A percentile compares a stretch with the other conserved stretches of the same genome.
phyloP scores from a whole-genome alignment of 208 protist species.

The Trypanosoma lewisi region DNA sequence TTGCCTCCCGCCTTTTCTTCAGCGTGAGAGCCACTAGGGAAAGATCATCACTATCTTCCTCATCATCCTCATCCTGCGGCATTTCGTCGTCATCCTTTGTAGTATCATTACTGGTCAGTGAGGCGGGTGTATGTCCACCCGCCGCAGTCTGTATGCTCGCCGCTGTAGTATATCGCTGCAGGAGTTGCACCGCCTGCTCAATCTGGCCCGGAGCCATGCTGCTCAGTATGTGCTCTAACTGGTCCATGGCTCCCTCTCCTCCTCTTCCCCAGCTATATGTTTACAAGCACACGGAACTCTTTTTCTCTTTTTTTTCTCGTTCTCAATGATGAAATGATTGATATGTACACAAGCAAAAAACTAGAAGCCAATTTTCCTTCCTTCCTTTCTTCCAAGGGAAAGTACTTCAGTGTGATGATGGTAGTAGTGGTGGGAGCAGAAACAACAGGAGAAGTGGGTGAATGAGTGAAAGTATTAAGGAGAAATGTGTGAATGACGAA shows the following conservation, averaged over 20 bases:
- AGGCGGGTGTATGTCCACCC: background rate
- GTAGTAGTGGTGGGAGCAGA: too few species aligned
- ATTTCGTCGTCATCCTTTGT: background rate
- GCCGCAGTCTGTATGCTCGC: background rate
- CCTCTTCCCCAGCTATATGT: background rate
- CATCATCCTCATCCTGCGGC: background rate
- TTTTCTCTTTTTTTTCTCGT: constrained; percentile 20
- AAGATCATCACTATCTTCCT: background rate
- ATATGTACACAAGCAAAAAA: constrained; percentile 1
- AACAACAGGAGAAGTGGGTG: too few species aligned
- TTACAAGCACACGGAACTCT: constrained; percentile 4
- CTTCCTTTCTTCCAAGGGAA: too few species aligned
- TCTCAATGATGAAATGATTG: constrained; percentile 2
- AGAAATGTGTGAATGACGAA: too few species aligned
- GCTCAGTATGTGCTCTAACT: constrained; percentile 19
- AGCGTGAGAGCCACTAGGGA: constrained; percentile 10
- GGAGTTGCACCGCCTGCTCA: constrained; percentile 25
- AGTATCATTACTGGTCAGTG: background rate
- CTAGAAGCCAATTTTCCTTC: too few species aligned
- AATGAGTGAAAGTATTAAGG: too few species aligned
- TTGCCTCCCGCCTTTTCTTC: background rate
- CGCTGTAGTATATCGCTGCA: constrained; percentile 17
- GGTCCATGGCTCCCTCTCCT: constrained; percentile 17
- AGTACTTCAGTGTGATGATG: too few species aligned
- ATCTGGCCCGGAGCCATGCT: constrained; percentile 22